phyloP scores from a whole-genome alignment of 257 asterid genomes.

The Ballota nigra region DNA sequence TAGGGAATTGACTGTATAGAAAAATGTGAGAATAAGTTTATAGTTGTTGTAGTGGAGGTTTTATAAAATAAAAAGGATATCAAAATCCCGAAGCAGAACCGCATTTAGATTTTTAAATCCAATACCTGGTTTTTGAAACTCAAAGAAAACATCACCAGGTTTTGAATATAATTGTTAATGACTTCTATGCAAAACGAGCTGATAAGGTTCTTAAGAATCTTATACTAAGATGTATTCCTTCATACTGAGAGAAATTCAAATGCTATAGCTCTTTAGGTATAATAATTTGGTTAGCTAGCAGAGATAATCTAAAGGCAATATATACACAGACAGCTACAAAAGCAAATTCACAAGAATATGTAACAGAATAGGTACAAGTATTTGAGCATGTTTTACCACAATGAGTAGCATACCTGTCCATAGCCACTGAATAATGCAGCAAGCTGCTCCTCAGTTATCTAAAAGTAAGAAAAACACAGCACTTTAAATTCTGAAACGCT shows the following conservation, averaged over 20 bases:
- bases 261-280: background rate
- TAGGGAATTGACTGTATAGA: no score
- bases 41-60: no score
- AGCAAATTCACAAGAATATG: background rate
- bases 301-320: background rate
- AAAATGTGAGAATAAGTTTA: no score
- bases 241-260: background rate
- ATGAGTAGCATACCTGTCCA: slow-evolving; percentile 67
- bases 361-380: background rate
- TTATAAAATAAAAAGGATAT: no score
- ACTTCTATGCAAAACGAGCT: background rate
- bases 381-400: slow-evolving; percentile 4
- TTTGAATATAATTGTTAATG: background rate
- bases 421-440: slow-evolving; percentile 75
- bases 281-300: background rate
- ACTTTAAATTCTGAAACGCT: slow-evolving; percentile 16
- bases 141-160: background rate
- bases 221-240: background rate
- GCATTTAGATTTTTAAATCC: no score
- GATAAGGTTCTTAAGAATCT: background rate
- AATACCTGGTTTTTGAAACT: no score
- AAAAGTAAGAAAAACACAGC: slow-evolving; percentile 24
- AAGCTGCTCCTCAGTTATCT: slow-evolving; percentile 91
- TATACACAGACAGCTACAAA: background rate
- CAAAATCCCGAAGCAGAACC: no score